Evolutionary conservation across 169 alveolate species (phyloP).

Genomic region (Miamiensis avidus): DNA sequence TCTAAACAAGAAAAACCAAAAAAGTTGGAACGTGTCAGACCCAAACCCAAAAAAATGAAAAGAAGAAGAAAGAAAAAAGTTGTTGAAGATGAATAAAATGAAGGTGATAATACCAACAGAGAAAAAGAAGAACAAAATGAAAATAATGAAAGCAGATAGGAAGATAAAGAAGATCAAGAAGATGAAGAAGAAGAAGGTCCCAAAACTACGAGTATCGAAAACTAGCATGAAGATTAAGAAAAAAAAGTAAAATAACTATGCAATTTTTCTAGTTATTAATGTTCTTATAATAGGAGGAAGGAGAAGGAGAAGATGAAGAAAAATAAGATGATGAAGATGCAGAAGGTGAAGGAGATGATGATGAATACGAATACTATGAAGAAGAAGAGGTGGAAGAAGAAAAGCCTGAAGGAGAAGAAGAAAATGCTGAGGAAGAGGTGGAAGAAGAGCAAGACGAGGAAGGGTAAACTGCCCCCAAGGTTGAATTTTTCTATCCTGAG

Average conservation of each 20-base stretch:
- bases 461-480: slow-evolving; percentile 36
- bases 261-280: too few relatives aligned
- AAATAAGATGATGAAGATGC: slow-evolving; percentile 18
- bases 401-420: slow-evolving; percentile 32
- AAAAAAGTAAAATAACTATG: too few relatives aligned
- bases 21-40: slow-evolving; percentile 20
- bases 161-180: slow-evolving; percentile 18
- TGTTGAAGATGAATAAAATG: slow-evolving; percentile 34
- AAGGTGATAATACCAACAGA: background rate
- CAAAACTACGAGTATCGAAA: too few relatives aligned
- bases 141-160: background rate
- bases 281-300: slow-evolving; percentile 1
- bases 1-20: background rate
- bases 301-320: slow-evolving; percentile 22
- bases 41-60: slow-evolving; percentile 45
- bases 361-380: slow-evolving; percentile 7
- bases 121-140: background rate
- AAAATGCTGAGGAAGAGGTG: slow-evolving; percentile 37
- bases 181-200: slow-evolving; percentile 12
- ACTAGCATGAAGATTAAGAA: too few relatives aligned
- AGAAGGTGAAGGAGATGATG: slow-evolving; percentile 24
- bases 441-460: slow-evolving; percentile 50
- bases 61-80: slow-evolving; percentile 58
- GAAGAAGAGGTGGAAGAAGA: slow-evolving; percentile 19
- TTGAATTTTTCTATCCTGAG: slow-evolving; percentile 42